Evolutionary conservation across 192 early-diverging fungal genomes (phyloP), one percentile per base, ranked within the genome.

Genomic region (Haplosporangium gracile): DNA sequence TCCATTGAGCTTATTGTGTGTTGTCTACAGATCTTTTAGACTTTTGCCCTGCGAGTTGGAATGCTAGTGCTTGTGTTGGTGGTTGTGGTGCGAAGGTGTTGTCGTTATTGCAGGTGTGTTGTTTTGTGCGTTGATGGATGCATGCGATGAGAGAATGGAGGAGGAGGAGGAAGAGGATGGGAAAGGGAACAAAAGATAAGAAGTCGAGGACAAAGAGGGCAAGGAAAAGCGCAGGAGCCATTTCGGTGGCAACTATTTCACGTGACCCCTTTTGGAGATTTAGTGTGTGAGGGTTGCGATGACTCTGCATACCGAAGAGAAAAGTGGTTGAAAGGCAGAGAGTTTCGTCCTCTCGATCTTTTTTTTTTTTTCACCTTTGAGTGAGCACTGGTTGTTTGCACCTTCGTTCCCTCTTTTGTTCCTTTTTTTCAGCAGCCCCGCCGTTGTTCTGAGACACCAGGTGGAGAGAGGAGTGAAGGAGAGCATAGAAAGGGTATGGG

Each of bases 211-310:
- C 60, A 32, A 0, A 32, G 24, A 57, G 26, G 5, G 24, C 22
- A 26, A 11, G n/a, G 1, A 26, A 57, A 11, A 9, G n/a, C 8
- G 55, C n/a, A 10, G n/a, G 24, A 26, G n/a, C 55, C n/a, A 57
- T 57, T 57, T 57, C 55, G 60, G 60, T 32, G 60, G 60, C 60
- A 65, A 65, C 60, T 32, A n/a, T 5, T 40, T n/a, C 70, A 71
- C 60, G 60, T 65, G 60, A 65, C 60, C 13, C 26, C 11, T 34
- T 32, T 60, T 45, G 43, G 43, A 45, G 11, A 45, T 45, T 13
- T 45, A 45, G 43, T 45, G 43, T 45, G 43, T 45, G 43, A 10
- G 13, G 43, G 43, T 45, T 51, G 49, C 16, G 49, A 51, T 22
- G 20, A 51, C 18, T 51, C 49, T 22, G 18, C 49, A 5, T 2